Base-by-base conservation (phyloP, 768 basidiomycete genomes). In the Rhizopogon sp. region DNA sequence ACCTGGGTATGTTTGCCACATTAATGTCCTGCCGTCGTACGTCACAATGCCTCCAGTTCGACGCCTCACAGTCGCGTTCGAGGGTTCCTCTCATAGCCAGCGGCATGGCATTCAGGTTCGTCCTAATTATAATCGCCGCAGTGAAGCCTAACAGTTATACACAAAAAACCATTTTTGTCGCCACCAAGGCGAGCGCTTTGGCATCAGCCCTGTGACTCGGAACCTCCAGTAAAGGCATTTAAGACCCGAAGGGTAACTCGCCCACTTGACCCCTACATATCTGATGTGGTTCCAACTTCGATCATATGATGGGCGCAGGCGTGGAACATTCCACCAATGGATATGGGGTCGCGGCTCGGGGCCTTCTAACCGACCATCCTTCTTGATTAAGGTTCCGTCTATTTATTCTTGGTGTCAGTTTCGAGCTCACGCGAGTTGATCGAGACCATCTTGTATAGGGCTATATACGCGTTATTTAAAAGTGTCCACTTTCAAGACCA, bases 1-100 rank as follows among this genome's bases (percentile, higher is more conserved):
- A 39, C 73, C 74, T 17, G 54, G 79, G 44, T 79, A 76, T 64
- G 66, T 77, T 22, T 73, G 79, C 50, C 70, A 59, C 64, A 43
- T 53, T 62, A 11, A 55, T 47, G 16, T 39, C 46, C 46, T 35
- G 17, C 46, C 9, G 29, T 22, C 28, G 53, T 56, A 56, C 40
- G 45, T 50, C 49, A 45, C 2, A 2, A 17, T 5, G 14, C 35
- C 40, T 33, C 50, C 20, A 31, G 14, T 53, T 33, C 41, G 20
- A 45, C 52, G 52, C 43, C 22, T 44, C 43, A 3, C 7, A 35
- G 17, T 53, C 52, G 52, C 52, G 52, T 53, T 53, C 43, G 43
- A 53, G 52, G 52, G 52, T 53, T 16, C 7, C 17, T 25, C 20
- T 9, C 20, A n/a, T 16, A 9, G 4, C n/a, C 25, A 52, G 51